A percentile compares a stretch with the other conserved stretches of the same genome.
phyloP scores from a whole-genome alignment of 1,139 yeast genomes.

The Candida freyschussii region DNA sequence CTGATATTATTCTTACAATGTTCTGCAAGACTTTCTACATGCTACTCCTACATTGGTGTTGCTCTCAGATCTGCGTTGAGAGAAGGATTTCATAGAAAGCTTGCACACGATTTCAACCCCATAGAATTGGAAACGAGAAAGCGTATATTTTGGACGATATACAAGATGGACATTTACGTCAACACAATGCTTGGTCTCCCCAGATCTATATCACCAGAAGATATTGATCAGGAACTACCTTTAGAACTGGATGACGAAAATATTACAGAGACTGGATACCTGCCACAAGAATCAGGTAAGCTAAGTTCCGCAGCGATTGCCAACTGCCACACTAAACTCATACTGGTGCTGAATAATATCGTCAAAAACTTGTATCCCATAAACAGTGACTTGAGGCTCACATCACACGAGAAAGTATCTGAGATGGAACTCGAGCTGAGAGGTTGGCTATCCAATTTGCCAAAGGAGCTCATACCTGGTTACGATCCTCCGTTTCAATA shows the following conservation, averaged over 20 bases:
- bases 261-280: conserved; percentile 52
- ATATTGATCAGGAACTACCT: conserved; percentile 86
- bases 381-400: conserved; percentile 31
- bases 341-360: conserved; percentile 53
- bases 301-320: conserved; percentile 79
- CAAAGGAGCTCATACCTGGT: conserved; percentile 71
- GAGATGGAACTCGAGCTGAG: conserved; percentile 69
- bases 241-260: conserved; percentile 83
- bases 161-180: conserved; percentile 87
- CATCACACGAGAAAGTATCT: conserved; percentile 54
- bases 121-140: conserved; percentile 83
- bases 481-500: conserved; percentile 59
- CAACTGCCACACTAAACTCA: conserved; percentile 75
- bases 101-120: conserved; percentile 65
- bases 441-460: conserved; percentile 71
- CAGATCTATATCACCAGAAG: conserved; percentile 63
- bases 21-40: conserved; percentile 83
- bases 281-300: conserved; percentile 34
- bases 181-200: conserved; percentile 90
- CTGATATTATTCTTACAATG: conserved; percentile 78
- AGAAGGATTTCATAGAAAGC: conserved; percentile 81
- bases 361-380: conserved; percentile 56
- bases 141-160: conserved; percentile 81
- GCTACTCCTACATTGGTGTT: conserved; percentile 90
- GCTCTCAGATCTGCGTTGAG: conserved; percentile 83